Percentiles rank a stretch among this genome's conserved stretches.
Conservation (phyloP, 2,329 filamentous ascomycete genomes). For the Nothophoma quercina region DNA sequence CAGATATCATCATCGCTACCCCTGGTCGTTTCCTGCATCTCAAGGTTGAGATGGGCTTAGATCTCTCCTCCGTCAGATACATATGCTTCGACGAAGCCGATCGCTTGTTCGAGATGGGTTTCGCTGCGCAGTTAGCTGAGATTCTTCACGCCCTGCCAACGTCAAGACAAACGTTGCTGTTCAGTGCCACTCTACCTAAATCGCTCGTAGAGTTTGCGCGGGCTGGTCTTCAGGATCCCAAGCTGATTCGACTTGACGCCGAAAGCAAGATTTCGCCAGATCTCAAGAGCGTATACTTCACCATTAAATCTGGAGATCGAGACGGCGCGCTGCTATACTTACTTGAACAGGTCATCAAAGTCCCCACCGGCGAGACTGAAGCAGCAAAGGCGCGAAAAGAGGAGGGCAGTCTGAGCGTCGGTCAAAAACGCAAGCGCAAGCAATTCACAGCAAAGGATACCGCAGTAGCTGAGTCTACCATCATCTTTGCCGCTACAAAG, state of each 20-base stretch:
- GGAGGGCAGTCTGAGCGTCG: slow-evolving; percentile 52
- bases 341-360: slow-evolving; percentile 89
- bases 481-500: slow-evolving; percentile 93
- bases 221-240: slow-evolving; percentile 91
- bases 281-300: slow-evolving; percentile 94
- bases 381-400: slow-evolving; percentile 56
- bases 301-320: slow-evolving; percentile 89
- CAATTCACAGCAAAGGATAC: slow-evolving; percentile 67
- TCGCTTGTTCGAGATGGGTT: slow-evolving; percentile 97
- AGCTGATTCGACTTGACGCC: slow-evolving; percentile 86
- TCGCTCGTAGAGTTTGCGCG: slow-evolving; percentile 95
- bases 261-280: slow-evolving; percentile 97
- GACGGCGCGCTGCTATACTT: slow-evolving; percentile 91
- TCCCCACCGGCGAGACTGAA: slow-evolving; percentile 74
- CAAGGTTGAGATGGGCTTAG: slow-evolving; percentile 94
- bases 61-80: slow-evolving; percentile 89
- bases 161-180: slow-evolving; percentile 87
- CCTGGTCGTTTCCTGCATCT: slow-evolving; percentile 95
- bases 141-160: slow-evolving; percentile 88
- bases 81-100: slow-evolving; percentile 98
- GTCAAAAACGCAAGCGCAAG: slow-evolving; percentile 77
- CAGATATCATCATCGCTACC: slow-evolving; percentile 96
- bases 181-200: slow-evolving; percentile 93
- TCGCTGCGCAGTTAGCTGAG: slow-evolving; percentile 89
- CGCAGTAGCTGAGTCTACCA: slow-evolving; percentile 89